Evolutionary conservation across 176 grass and related monocot species (phyloP).

Genomic region (Panicum miliaceum): DNA sequence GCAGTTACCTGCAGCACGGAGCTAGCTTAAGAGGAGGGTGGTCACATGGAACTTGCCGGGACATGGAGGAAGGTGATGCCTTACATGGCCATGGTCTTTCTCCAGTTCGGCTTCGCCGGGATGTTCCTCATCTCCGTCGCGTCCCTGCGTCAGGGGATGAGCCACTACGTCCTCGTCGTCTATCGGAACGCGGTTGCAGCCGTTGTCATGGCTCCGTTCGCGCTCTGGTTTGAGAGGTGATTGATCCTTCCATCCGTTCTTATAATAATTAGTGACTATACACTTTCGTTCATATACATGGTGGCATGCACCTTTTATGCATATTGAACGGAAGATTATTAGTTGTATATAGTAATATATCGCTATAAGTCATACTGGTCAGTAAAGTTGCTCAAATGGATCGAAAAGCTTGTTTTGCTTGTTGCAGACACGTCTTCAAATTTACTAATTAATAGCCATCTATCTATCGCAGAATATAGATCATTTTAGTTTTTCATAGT

Average conservation of each 20-base stretch:
- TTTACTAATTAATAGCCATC: too few relatives aligned
- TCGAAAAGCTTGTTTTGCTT: too few relatives aligned
- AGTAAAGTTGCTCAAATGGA: too few relatives aligned
- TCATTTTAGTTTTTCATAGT: too few relatives aligned
- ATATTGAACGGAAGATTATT: too few relatives aligned
- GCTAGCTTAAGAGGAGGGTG: slow-evolving; percentile 3
- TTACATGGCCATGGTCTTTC: slow-evolving; percentile 82
- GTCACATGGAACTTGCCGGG: slow-evolving; percentile 56
- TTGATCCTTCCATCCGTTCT: slow-evolving; percentile 17
- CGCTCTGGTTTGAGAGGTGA: slow-evolving; percentile 84
- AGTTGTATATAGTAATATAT: too few relatives aligned
- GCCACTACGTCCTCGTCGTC: slow-evolving; percentile 93
- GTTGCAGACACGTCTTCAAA: too few relatives aligned
- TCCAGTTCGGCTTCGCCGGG: slow-evolving; percentile 83
- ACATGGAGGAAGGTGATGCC: slow-evolving; percentile 74
- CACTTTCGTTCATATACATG: neutral
- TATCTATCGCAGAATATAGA: too few relatives aligned
- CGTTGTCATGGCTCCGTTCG: slow-evolving; percentile 61
- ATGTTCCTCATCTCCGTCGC: slow-evolving; percentile 74
- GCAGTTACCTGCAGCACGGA: slow-evolving; percentile 10
- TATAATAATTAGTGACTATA: neutral
- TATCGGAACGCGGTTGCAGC: slow-evolving; percentile 72
- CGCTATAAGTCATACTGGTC: too few relatives aligned
- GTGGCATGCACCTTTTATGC: neutral
- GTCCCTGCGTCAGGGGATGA: slow-evolving; percentile 84